A percentile compares a stretch with the other conserved stretches of the same genome.
Conservation (phyloP, 306 rosid species). For the Rosa multiflora region DNA sequence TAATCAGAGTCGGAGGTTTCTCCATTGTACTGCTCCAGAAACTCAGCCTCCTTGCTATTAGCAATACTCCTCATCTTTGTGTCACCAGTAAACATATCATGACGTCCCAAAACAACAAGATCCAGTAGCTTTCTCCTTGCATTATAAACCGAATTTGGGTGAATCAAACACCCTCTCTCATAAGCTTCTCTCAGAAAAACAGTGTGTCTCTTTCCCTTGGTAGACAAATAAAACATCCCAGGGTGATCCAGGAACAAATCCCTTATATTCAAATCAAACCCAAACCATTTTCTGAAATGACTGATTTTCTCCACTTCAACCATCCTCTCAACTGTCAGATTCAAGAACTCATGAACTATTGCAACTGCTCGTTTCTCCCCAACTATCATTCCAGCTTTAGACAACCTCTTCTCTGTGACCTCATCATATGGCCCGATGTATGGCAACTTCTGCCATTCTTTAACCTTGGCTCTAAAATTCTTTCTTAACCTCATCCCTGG, state of each 20-base stretch:
- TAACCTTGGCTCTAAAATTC: constrained; percentile 78
- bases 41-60: constrained; percentile 31
- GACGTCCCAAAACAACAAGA: constrained; percentile 66
- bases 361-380: constrained; percentile 81
- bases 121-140: constrained; percentile 81
- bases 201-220: constrained; percentile 85
- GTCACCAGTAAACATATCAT: constrained; percentile 50
- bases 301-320: constrained; percentile 85
- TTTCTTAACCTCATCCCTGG: constrained; percentile 79
- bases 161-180: constrained; percentile 72
- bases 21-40: constrained; percentile 21
- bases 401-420: constrained; percentile 39
- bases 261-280: constrained; percentile 62
- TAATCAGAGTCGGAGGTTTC: constrained; percentile 12
- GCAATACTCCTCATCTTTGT: constrained; percentile 36
- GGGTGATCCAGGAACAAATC: constrained; percentile 59
- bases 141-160: constrained; percentile 73
- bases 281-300: constrained; percentile 52
- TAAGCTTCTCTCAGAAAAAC: constrained; percentile 94
- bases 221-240: constrained; percentile 45
- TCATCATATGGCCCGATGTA: constrained; percentile 77
- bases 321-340: constrained; percentile 88
- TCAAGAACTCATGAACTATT: constrained; percentile 80
- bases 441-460: constrained; percentile 77
- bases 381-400: constrained; percentile 48